phyloP scores from a whole-genome alignment of 164 flowering plant species.

The Umbellularia californica region DNA sequence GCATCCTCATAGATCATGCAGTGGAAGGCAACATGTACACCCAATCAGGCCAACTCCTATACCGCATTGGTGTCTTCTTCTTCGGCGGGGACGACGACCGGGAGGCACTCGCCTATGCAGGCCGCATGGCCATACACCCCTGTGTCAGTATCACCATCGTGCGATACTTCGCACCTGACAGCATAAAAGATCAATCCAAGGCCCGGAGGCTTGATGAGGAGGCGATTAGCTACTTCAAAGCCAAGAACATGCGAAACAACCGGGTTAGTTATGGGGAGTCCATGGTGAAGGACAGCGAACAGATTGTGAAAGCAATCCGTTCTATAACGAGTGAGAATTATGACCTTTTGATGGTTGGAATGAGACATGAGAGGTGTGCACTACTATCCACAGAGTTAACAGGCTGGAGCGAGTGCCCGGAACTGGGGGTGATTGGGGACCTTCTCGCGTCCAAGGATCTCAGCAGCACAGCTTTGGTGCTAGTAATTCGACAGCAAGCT shows the following conservation, averaged over 20 bases:
- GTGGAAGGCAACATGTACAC: background rate
- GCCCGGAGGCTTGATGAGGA: conserved; percentile 20
- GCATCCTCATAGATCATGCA: conserved; percentile 31
- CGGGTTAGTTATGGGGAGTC: conserved; percentile 17
- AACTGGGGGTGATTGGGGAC: conserved; percentile 51
- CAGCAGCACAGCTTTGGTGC: conserved; percentile 14
- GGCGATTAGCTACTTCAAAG: conserved; percentile 13
- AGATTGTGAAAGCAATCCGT: conserved; percentile 6
- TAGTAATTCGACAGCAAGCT: conserved; percentile 44
- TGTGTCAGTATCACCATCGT: background rate
- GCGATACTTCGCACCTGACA: background rate
- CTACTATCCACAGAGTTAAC: conserved; percentile 19
- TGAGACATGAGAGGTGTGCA: conserved; percentile 21
- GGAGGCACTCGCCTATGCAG: conserved; percentile 44
- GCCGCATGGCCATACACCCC: conserved; percentile 29
- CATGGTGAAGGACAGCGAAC: conserved; percentile 25
- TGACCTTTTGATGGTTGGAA: conserved; percentile 55
- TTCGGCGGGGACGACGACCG: conserved; percentile 34
- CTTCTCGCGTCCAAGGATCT: conserved; percentile 36
- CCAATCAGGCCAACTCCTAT: background rate
- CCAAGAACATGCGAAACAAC: background rate
- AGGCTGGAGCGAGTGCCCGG: conserved; percentile 45
- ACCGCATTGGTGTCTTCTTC: conserved; percentile 19
- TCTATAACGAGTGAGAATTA: conserved; percentile 6
- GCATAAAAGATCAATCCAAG: background rate